Base-by-base conservation (phyloP, 1,284 basidiomycete species). In the Cutaneotrichosporon daszewskae region DNA sequence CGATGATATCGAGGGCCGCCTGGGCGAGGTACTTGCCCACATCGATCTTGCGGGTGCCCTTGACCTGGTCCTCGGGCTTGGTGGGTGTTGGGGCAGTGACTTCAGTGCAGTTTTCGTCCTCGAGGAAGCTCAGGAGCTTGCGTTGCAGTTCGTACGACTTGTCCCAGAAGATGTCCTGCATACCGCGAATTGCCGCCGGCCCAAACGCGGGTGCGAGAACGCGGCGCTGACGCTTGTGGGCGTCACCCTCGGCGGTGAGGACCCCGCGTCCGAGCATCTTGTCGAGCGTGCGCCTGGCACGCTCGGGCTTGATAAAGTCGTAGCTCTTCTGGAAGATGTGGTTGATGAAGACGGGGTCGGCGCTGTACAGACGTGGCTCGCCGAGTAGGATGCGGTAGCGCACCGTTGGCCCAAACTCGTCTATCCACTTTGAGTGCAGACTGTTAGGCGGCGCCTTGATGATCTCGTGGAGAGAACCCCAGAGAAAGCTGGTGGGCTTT, bases 1-100 rank as follows among this genome's bases (percentile, higher is more conserved):
- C 81, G 40, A 86, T 83, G 38, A 81, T 75, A 53, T 84, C 83
- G 10, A 84, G 72, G 3, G 80, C 80, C 13, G 79, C 76, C 17
- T 77, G 75, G 3, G 74, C 75, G 3, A 84, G 71, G 77, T 79
- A 81, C 17, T 70, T 57, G 35, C 80, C 65, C 12, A 77, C 75
- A 49, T 85, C 80, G 22, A 82, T 25, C 45, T 49, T 49, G 32
- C 35, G 31, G 14, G 44, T 29, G 16, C 45, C 47, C 8, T 37
- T 25, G 1, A 39, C 42, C 22, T 18, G 12, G 37, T 53, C 51
- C 23, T 25, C 49, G 3, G 24, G 36, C 29, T 65, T n/a, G 46
- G 49, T 41, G 25, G 48, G 39, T 19, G 32, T 33, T 16, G 40
- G 35, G 17, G 28, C 18, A 17, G 13, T 18, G 10, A 20, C 33